These are phyloP conservation scores for Xylaria multiplex DNA, from an alignment of 2,329 filamentous ascomycete species.

Conservation along the genomic window DNA sequence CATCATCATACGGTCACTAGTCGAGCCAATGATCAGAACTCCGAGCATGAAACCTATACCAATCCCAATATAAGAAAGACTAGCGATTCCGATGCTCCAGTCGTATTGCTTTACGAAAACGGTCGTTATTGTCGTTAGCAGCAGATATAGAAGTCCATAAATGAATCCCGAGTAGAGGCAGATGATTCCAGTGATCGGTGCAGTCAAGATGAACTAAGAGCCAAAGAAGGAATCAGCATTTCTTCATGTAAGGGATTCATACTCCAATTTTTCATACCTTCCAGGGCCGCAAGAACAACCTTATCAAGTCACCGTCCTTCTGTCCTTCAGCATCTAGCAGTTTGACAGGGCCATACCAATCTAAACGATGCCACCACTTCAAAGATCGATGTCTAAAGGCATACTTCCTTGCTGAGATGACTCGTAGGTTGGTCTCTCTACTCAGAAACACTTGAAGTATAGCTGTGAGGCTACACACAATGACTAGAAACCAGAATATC, in stretches of 20 bases:
- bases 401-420: constrained; percentile 30
- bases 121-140: constrained; percentile 32
- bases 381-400: constrained; percentile 25
- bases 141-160: constrained; percentile 32
- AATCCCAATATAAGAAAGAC: constrained; percentile 33
- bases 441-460: constrained; percentile 26
- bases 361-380: constrained; percentile 32
- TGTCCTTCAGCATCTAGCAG: constrained; percentile 1
- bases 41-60: constrained; percentile 32
- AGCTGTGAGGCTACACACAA: constrained; percentile 25
- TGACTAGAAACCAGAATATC: constrained; percentile 31
- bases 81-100: constrained; percentile 28
- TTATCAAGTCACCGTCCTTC: constrained; percentile 18
- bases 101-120: constrained; percentile 31
- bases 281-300: constrained; percentile 27
- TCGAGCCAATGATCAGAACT: constrained; percentile 20
- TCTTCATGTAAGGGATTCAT: not conserved
- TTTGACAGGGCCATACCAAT: constrained; percentile 29
- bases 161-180: constrained; percentile 33
- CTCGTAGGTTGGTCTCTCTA: constrained; percentile 32
- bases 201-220: constrained; percentile 29
- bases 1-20: constrained; percentile 29
- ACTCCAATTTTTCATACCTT: constrained; percentile 7
- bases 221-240: constrained; percentile 1
- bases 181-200: constrained; percentile 27